These are phyloP conservation scores for Erythrophleum ivorense DNA, from an alignment of 331 rosid species.

Conservation along the genomic window DNA sequence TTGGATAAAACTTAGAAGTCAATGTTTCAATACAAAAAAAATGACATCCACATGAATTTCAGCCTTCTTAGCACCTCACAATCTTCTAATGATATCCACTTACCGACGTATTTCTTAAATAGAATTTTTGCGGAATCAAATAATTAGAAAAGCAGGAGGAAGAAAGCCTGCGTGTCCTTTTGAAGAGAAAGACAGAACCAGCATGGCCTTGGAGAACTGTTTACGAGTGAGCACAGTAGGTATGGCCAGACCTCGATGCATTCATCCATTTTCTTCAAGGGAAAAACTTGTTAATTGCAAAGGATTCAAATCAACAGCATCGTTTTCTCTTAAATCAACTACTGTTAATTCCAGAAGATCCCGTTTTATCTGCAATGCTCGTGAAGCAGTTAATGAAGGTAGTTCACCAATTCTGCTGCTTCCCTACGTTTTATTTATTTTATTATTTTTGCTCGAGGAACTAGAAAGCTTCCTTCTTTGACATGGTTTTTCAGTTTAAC, in stretches of 20 bases:
- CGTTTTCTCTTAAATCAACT: slow-evolving; percentile 45
- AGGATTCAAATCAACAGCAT: slow-evolving; percentile 45
- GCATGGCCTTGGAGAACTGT: slow-evolving; percentile 75
- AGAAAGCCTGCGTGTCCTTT: not conserved
- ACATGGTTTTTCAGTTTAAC: not conserved
- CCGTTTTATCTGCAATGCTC: slow-evolving; percentile 76
- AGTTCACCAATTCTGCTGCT: slow-evolving; percentile 34
- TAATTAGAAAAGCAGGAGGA: slow-evolving; percentile 18
- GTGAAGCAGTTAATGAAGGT: slow-evolving; percentile 81
- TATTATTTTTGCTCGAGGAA: not conserved
- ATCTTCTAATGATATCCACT: slow-evolving; percentile 62
- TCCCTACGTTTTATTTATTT: not conserved
- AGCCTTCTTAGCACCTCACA: slow-evolving; percentile 72
- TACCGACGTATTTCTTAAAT: not conserved
- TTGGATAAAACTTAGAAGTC: slow-evolving; percentile 27
- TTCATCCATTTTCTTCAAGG: slow-evolving; percentile 59
- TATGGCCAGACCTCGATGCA: slow-evolving; percentile 56
- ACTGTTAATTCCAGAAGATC: slow-evolving; percentile 44
- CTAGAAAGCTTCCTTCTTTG: slow-evolving; percentile 5
- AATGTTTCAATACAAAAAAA: slow-evolving; percentile 30
- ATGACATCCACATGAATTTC: slow-evolving; percentile 67
- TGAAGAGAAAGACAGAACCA: slow-evolving; percentile 26
- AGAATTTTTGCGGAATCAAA: slow-evolving; percentile 9
- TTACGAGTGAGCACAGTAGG: slow-evolving; percentile 65
- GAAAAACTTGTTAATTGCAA: slow-evolving; percentile 47